Base-by-base conservation (phyloP, 2,329 filamentous ascomycete genomes). In the Calonectria crousiana region DNA sequence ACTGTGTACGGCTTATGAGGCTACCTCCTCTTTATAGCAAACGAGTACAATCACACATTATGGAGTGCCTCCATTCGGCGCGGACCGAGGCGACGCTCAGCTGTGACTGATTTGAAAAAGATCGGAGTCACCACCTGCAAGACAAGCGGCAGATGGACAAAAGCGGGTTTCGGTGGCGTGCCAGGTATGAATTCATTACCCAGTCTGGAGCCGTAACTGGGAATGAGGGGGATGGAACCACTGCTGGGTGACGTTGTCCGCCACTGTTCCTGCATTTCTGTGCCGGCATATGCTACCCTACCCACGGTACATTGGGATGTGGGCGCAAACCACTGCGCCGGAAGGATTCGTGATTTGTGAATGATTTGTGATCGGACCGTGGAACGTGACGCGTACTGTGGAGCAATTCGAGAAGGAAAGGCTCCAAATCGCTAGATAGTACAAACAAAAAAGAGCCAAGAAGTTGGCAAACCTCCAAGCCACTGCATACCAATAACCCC, bases 181-280 rank as follows among this genome's bases (percentile, higher is more conserved):
- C 56, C 16, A 6, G 36, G 56, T 13, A 60, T 41, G 34, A 41
- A 60, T 36, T 34, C 56, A 28, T 60, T 60, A 20, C 32, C 23
- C n/a, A 47, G 56, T 38, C 11, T 47, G 44, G 44, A 23, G 4
- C n/a, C 20, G n/a, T 10, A n/a, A 10, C 53, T n/a, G 28, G 23
- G 32, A 13, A 60, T 60, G 53, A 36, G 34, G 20, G 34, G 53
- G 20, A 60, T 60, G 53, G 36, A 60, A 30, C 53, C 56, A 60
- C 36, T 41, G 5, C 32, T 11, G n/a, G n/a, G 56, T 60, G 56
- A 60, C 56, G 56, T 60, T 60, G 11, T 60, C 41, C 23, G 56
- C 56, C 56, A 60, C 56, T 18, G 56, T 60, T 38, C 56, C 56
- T 60, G 56, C 56, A 60, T 60, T 38, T 41, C 23, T n/a, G 23